phyloP scores from a whole-genome alignment of 2,329 filamentous ascomycete genomes.

The Fusarium zealandicum region DNA sequence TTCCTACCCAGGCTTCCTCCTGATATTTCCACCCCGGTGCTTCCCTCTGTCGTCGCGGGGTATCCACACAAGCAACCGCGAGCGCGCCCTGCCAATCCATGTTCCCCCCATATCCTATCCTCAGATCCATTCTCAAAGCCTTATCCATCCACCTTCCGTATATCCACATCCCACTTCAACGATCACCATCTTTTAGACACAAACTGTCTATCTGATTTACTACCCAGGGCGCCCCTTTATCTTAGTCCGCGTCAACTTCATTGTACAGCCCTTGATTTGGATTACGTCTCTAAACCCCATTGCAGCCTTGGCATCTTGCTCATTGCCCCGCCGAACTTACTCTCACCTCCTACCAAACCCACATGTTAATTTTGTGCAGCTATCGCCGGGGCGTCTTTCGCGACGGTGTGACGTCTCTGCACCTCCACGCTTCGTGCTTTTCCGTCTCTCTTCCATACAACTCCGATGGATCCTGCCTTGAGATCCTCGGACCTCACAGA shows the following conservation, averaged over 20 bases:
- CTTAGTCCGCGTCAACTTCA: conserved; percentile 12
- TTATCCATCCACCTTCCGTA: conserved; percentile 32
- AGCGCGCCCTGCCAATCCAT: conserved; percentile 45
- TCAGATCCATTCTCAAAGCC: conserved; percentile 35
- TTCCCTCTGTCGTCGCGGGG: conserved; percentile 39
- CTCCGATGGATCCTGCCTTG: conserved; percentile 63
- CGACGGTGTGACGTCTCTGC: conserved; percentile 59
- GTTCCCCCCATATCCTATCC: conserved; percentile 36
- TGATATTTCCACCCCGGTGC: conserved; percentile 34
- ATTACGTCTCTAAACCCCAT: conserved; percentile 17
- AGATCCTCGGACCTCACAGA: conserved; percentile 60
- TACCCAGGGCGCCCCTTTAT: conserved; percentile 14
- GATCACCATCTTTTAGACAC: conserved; percentile 26
- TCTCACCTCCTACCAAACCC: conserved; percentile 46
- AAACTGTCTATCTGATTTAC: conserved; percentile 13
- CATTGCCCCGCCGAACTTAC: conserved; percentile 26
- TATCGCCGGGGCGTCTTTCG: conserved; percentile 62
- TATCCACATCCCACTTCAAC: conserved; percentile 35
- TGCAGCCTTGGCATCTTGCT: conserved; percentile 28
- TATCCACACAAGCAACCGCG: conserved; percentile 49
- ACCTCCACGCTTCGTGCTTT: conserved; percentile 54
- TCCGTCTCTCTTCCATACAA: conserved; percentile 46
- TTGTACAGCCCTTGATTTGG: conserved; percentile 13
- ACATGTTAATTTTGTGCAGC: conserved; percentile 65
- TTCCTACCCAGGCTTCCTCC: conserved; percentile 5